Evolutionary conservation across 768 basidiomycete genomes (phyloP).

Genomic region (Termitomyces sp.): DNA sequence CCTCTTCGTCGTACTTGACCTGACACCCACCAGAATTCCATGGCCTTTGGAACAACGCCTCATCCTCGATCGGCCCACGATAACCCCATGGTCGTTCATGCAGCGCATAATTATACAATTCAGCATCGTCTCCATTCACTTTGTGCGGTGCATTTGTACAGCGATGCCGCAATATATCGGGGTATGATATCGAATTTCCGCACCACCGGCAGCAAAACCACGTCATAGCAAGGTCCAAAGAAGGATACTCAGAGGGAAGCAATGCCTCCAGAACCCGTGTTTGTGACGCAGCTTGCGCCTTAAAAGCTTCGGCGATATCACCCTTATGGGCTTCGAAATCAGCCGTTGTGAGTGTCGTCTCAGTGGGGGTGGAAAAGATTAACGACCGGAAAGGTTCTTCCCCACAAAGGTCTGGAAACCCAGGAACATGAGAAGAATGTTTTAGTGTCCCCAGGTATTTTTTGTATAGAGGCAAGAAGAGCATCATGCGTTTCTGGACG

Average conservation of each 20-base stretch:
- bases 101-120: slow-evolving; percentile 2
- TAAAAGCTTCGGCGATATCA: slow-evolving; percentile 9
- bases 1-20: slow-evolving; percentile 25
- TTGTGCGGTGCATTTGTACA: slow-evolving; percentile 15
- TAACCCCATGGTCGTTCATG: neutral
- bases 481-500: neutral
- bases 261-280: slow-evolving; percentile 9
- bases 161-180: slow-evolving; percentile 25
- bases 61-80: neutral
- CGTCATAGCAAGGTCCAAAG: slow-evolving; percentile 25
- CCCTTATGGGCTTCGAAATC: slow-evolving; percentile 8
- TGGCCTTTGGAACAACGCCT: neutral
- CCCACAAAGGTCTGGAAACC: slow-evolving; percentile 12
- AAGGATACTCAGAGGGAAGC: slow-evolving; percentile 1
- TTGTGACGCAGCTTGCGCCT: slow-evolving; percentile 19
- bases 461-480: neutral
- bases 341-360: neutral
- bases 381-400: slow-evolving; percentile 19
- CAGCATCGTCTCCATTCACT: slow-evolving; percentile 9
- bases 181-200: slow-evolving; percentile 27
- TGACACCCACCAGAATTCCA: slow-evolving; percentile 21
- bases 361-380: slow-evolving; percentile 15
- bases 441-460: neutral
- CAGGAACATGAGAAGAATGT: slow-evolving; percentile 5
- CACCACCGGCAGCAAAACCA: slow-evolving; percentile 32